phyloP scores from a whole-genome alignment of 768 basidiomycete species.

The Hydnomerulius pinastri region DNA sequence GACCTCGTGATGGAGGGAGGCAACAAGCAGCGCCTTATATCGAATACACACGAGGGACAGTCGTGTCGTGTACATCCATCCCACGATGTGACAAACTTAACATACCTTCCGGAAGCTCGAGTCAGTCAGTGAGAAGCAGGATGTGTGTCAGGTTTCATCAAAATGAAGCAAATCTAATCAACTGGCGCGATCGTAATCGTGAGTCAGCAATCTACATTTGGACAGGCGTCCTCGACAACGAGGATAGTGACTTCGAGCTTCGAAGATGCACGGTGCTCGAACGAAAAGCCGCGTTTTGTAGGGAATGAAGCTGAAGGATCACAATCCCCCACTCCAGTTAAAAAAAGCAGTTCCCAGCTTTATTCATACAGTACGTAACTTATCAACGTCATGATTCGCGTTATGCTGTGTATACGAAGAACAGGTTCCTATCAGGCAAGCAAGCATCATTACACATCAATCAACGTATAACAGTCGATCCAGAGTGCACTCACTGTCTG shows the following conservation, averaged over 20 bases:
- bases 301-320: too few relatives aligned
- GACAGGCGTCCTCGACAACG: too few relatives aligned
- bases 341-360: too few relatives aligned
- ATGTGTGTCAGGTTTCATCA: constrained; percentile 16
- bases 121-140: constrained; percentile 13
- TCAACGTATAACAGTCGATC: not conserved
- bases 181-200: too few relatives aligned
- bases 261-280: too few relatives aligned
- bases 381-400: not conserved
- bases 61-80: constrained; percentile 1
- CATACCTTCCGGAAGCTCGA: not conserved
- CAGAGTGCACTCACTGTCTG: constrained; percentile 48
- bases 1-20: not conserved
- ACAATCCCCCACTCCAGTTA: too few relatives aligned
- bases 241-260: too few relatives aligned
- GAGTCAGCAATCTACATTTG: too few relatives aligned
- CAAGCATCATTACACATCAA: constrained; percentile 4
- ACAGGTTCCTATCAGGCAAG: constrained; percentile 54
- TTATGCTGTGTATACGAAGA: constrained; percentile 60
- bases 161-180: not conserved
- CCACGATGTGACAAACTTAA: constrained; percentile 1
- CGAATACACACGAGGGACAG: too few relatives aligned
- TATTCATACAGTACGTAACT: not conserved
- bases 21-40: constrained; percentile 13
- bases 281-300: too few relatives aligned